These are phyloP conservation scores for Raffaelea ambrosiae DNA, from an alignment of 2,329 filamentous ascomycete species.

Conservation along the genomic window DNA sequence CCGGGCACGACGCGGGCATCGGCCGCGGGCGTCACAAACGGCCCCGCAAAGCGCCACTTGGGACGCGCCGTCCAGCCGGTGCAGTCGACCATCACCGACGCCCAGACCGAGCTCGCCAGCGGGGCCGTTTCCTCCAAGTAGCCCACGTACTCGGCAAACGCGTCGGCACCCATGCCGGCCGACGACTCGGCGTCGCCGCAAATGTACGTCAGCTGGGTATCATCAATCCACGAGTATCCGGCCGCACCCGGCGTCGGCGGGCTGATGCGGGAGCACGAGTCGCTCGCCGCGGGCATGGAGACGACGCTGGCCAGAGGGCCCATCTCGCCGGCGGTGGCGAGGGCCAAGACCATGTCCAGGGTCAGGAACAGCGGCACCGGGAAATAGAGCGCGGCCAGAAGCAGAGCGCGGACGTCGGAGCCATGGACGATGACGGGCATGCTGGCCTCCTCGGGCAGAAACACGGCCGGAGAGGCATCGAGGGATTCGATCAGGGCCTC, in stretches of 20 bases:
- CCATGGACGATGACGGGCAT: conserved; percentile 15
- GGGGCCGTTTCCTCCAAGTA: too few relatives aligned
- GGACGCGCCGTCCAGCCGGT: conserved; percentile 16
- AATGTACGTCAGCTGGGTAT: too few relatives aligned
- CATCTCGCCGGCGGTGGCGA: too few relatives aligned
- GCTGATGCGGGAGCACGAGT: too few relatives aligned
- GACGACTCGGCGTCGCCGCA: conserved; percentile 22
- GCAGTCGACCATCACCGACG: conserved; percentile 17
- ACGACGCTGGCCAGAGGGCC: too few relatives aligned
- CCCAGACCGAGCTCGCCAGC: conserved; percentile 19
- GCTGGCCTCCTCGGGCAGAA: conserved; percentile 13
- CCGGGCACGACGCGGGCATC: conserved; percentile 5
- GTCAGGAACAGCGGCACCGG: too few relatives aligned
- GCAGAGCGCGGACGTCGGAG: too few relatives aligned
- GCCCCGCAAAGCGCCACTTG: conserved; percentile 18
- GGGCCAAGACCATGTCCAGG: too few relatives aligned
- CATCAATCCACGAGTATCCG: too few relatives aligned
- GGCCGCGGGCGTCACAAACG: conserved; percentile 15
- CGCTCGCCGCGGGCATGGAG: too few relatives aligned
- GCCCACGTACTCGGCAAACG: conserved; percentile 22
- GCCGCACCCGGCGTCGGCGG: too few relatives aligned
- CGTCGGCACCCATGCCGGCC: conserved; percentile 21
- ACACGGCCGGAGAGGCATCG: conserved; percentile 14
- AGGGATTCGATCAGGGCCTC: conserved; percentile 20
- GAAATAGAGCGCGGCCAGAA: too few relatives aligned